Evolutionary conservation across 148 eudicot species (phyloP).

Genomic region (Rhododendron kiyosumense): DNA sequence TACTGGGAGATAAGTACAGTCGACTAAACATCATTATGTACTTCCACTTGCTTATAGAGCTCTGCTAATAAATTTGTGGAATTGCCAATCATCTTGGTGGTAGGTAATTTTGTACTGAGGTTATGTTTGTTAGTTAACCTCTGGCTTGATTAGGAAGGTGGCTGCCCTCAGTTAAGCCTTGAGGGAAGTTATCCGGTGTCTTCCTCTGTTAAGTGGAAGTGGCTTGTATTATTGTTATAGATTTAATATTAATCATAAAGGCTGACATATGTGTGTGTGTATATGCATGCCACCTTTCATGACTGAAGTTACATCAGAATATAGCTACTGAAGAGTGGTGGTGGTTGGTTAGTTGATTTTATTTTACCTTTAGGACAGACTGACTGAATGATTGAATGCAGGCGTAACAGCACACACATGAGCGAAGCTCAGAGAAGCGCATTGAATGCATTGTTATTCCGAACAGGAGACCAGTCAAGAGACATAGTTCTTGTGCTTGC

Average conservation of each 20-base stretch:
- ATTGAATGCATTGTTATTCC: constrained; percentile 80
- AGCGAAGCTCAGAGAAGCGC: constrained; percentile 99
- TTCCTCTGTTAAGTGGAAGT: background rate
- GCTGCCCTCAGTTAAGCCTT: background rate
- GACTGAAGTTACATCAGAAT: background rate
- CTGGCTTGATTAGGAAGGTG: background rate
- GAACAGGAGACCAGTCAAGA: constrained; percentile 96
- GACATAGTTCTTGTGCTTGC: constrained; percentile 95
- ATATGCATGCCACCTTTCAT: background rate
- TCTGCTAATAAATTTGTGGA: background rate
- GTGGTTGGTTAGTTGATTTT: background rate
- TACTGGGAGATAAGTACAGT: background rate
- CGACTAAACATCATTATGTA: background rate
- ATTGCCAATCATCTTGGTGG: background rate
- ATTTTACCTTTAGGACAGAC: background rate
- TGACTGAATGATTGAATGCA: constrained; percentile 20
- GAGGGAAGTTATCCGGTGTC: background rate
- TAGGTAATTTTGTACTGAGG: background rate
- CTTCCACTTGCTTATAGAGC: constrained; percentile 1
- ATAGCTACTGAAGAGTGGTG: background rate
- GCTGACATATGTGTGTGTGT: background rate
- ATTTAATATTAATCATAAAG: background rate
- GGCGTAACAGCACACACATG: constrained; percentile 91
- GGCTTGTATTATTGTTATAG: background rate
- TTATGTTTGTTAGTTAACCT: background rate